These are phyloP conservation scores for Mycena chlorophos DNA, from an alignment of 768 basidiomycete species.

Conservation along the genomic window DNA sequence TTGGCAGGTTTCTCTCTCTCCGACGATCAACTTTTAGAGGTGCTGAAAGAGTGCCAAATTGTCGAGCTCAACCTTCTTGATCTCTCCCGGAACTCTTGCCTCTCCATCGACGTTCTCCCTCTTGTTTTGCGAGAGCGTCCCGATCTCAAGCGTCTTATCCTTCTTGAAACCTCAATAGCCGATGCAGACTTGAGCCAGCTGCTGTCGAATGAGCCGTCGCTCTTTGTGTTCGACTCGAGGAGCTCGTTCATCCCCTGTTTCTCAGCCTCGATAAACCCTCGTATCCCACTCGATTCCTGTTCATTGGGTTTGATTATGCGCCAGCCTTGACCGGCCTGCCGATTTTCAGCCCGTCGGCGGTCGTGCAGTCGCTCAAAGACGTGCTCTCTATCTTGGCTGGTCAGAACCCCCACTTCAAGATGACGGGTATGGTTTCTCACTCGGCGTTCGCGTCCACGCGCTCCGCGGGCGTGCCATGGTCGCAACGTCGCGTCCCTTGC, in stretches of 20 bases:
- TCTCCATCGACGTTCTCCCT: constrained; percentile 27
- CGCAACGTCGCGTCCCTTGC: constrained; percentile 19
- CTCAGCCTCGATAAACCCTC: constrained; percentile 10
- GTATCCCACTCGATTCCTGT: constrained; percentile 26
- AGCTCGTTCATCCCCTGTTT: constrained; percentile 31
- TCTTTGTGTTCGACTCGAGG: constrained; percentile 30
- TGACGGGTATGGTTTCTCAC: no score
- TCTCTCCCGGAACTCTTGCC: constrained; percentile 28
- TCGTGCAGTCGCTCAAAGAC: no score
- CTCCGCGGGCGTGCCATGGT: constrained; percentile 26
- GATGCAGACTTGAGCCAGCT: constrained; percentile 25
- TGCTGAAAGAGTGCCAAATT: constrained; percentile 6
- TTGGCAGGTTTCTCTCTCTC: constrained; percentile 28
- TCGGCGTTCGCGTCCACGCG: no score
- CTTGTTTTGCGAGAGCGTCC: constrained; percentile 24
- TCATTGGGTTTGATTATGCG: background rate
- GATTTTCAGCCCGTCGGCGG: background rate
- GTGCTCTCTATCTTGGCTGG: no score
- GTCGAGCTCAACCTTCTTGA: constrained; percentile 23
- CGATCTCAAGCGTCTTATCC: constrained; percentile 26
- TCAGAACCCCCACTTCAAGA: no score
- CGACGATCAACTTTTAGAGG: constrained; percentile 25
- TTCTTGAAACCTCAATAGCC: constrained; percentile 28
- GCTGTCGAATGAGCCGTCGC: constrained; percentile 23
- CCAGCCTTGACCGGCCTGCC: background rate